Base-by-base conservation (phyloP, 2,329 filamentous ascomycete genomes). In the Tolypocladium inflatum region DNA sequence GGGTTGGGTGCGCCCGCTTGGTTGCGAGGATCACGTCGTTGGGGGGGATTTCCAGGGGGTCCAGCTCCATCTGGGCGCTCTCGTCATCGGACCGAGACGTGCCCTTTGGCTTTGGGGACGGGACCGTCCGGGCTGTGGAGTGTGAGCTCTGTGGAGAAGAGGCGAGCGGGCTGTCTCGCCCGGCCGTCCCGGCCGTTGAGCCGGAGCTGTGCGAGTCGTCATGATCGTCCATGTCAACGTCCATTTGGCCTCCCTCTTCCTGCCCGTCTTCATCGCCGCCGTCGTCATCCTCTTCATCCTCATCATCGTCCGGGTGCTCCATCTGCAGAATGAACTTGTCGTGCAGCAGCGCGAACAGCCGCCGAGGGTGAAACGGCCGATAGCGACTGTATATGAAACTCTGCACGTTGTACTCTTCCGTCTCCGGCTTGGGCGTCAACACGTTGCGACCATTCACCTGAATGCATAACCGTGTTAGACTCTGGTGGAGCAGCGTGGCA, bases 391-490 rank as follows among this genome's bases (percentile, higher is more conserved):
- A 90, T 15, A 90, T 83, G 63, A 89, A 89, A 66, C 83, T 90
- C 41, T 83, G 80, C 13, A 90, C 86, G 9, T 85, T 85, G 65
- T 89, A 89, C 76, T 89, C 87, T 57, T 89, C 77, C 0, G 86
- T 89, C 71, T 90, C 87, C 0, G 87, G 87, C 66, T 83, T 88
- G 0, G 85, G 85, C 0, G 83, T 84, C 55, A 86, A 67, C 2
- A 79, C 78, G 33, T 82, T 82, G 19, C 70, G 70, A 0, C 76
- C 76, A 52, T 78, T 78, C 41, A 77, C 73, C 73, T 76, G 10
- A 45, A 13, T 13, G 10, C 5, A 37, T 10, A 15, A 4, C 30
- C 7, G 4, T 15, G 30, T 52, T 52, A 52, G 30, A 37, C 48
- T 13, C 9, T 51, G 26, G 13, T 7, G 9, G 10, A 17, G 1